Evolutionary conservation across 257 asterid genomes (phyloP), one percentile per base, ranked within the genome.

Genomic region (Capsicum chinense): DNA sequence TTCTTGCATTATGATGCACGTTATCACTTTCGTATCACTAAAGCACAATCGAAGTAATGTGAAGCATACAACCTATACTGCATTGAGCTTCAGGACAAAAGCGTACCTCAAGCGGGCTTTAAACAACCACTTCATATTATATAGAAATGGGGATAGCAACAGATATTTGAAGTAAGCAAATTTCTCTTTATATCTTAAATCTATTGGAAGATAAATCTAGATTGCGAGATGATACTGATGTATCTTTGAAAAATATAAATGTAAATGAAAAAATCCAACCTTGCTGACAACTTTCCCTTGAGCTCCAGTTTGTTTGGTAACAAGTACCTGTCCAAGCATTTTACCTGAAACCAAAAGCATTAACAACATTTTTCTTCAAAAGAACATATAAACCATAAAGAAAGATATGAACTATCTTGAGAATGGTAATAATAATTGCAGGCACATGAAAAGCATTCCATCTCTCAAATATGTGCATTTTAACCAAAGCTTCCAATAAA

Each of bases 261-360:
- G 9, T 10, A 35, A 62, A 37, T 69, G 39, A 19, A 5, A 64
- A 44, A 14, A 14, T 63, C 82, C 59, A 91, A 97, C 99, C 98
- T 95, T 97, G 98, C 99, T 94, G 91, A 97, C 99, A 89, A 95
- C 79, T 90, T 93, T 95, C 85, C 99, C 99, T 86, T 95, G 95
- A 80, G 98, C 88, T 76, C 99, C 99, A 83, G 95, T 91, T 92
- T 97, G 99, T 84, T 97, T 95, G 14, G 99, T 97, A 84, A 97
- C 99, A 88, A 97, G 98, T 87, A 93, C 85, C 85, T 93, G 95
- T 54, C 98, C 98, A 42, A 97, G 97, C 99, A 95, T 97, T 89
- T 95, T 92, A 84, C 95, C 99, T 97, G 94, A 85, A 88, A 87
- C 56, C 80, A 71, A 84, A 81, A 14, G 50, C 50, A 54, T 54